Conservation (phyloP, 495 filamentous ascomycete genomes). For the Baudoinia panamericana region DNA sequence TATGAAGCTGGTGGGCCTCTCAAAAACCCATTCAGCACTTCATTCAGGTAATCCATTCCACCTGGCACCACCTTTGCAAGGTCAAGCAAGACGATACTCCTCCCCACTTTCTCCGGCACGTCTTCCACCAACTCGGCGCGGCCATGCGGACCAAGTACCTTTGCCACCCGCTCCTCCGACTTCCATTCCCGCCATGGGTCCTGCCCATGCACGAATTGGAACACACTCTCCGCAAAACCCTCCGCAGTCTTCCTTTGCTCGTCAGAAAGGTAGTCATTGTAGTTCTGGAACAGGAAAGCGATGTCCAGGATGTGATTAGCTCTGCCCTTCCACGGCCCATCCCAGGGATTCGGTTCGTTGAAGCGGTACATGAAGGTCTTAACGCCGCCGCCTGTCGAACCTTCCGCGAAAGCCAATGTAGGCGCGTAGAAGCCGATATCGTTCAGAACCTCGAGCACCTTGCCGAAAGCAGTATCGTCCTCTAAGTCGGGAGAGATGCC, state of each 20-base stretch:
- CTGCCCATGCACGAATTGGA: constrained; percentile 34
- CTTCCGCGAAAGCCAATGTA: constrained; percentile 26
- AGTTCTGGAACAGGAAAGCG: constrained; percentile 38
- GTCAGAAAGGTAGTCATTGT: constrained; percentile 27
- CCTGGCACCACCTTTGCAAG: constrained; percentile 15
- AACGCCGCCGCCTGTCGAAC: constrained; percentile 26
- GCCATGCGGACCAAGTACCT: constrained; percentile 3
- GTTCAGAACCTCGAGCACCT: constrained; percentile 30
- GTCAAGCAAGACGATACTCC: constrained; percentile 15
- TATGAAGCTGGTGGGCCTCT: not conserved
- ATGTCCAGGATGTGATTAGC: constrained; percentile 36
- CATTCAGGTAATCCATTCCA: constrained; percentile 17
- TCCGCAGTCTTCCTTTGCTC: constrained; percentile 25
- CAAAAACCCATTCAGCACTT: constrained; percentile 10
- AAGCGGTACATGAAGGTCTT: constrained; percentile 36
- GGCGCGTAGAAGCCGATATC: constrained; percentile 34
- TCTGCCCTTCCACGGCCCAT: constrained; percentile 33
- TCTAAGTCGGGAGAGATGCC: constrained; percentile 20
- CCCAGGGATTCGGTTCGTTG: constrained; percentile 38
- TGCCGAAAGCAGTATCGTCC: constrained; percentile 28
- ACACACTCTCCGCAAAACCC: constrained; percentile 34
- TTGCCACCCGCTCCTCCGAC: constrained; percentile 6
- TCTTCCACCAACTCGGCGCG: constrained; percentile 6
- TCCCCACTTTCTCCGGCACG: constrained; percentile 8
- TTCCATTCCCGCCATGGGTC: constrained; percentile 29